Base-by-base conservation (phyloP, 2,329 filamentous ascomycete species). In the Colletotrichum tropicicola region DNA sequence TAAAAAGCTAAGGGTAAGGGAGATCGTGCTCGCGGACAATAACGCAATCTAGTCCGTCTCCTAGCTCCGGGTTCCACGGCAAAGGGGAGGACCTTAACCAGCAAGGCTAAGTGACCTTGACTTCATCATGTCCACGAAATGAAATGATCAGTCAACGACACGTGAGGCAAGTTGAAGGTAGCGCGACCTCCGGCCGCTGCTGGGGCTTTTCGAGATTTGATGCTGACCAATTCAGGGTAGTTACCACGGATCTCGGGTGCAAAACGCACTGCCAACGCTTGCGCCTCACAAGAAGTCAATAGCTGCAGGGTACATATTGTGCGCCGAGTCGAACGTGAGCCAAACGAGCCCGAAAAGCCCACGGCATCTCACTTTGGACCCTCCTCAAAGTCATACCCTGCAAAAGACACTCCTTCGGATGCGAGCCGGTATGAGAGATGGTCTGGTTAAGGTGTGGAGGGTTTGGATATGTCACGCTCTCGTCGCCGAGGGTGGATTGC, bases 381-480 rank as follows among this genome's bases (percentile, higher is more conserved):
- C 30, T 32, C 17, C 6, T 12, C n/a, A 23, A 37, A 63, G 23
- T 17, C 9, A 10, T 9, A 9, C 47, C 39, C 47, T 63, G 54
- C 35, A 19, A 9, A 32, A 25, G 41, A 39, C 32, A 45, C 30
- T 21, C 23, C n/a, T 37, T 47, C 54, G 45, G 45, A 45, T 51
- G 25, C 23, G 54, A 52, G 45, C 54, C 54, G 59, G 53, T 49
- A 7, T 28, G 35, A 12, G 21, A 51, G n/a, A 58, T 15, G 37
- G 45, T 44, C 44, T 43, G 35, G 19, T 35, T 39, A 58, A 37
- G 35, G 35, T 48, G 5, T 41, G 44, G 37, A 62, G 44, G 59
- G 32, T 43, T 47, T 49, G 27, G 21, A 17, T 25, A 27, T 41
- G 53, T 32, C 49, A 49, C 28, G 59, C 43, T n/a, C 35, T 30